phyloP scores from a whole-genome alignment of 768 basidiomycete genomes.

The Kwoniella sp. region DNA sequence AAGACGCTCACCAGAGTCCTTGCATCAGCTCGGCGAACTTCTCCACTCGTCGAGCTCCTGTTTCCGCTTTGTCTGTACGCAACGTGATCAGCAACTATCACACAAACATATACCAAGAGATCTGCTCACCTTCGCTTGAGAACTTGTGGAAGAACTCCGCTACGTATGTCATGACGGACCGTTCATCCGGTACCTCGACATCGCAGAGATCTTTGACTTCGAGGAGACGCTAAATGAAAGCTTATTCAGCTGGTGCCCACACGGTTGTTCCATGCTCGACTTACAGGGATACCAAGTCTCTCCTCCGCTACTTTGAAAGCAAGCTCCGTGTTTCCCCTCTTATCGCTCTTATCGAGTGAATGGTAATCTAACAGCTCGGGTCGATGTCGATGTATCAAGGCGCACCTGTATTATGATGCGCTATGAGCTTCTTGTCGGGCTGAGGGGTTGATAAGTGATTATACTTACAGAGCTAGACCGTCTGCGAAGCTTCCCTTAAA shows the following conservation, averaged over 20 bases:
- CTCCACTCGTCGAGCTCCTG: slow-evolving; percentile 86
- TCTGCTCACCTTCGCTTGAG: slow-evolving; percentile 80
- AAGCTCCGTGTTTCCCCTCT: slow-evolving; percentile 77
- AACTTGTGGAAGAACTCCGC: slow-evolving; percentile 98
- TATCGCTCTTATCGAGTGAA: slow-evolving; percentile 78
- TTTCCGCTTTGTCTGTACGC: slow-evolving; percentile 83
- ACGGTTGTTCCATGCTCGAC: slow-evolving; percentile 45
- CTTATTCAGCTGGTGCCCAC: neutral
- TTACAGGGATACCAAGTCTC: slow-evolving; percentile 84
- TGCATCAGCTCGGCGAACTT: slow-evolving; percentile 96
- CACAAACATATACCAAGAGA: slow-evolving; percentile 11
- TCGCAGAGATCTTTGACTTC: slow-evolving; percentile 96
- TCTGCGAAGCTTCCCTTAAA: slow-evolving; percentile 92
- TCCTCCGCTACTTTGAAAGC: slow-evolving; percentile 88
- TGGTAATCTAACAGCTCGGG: slow-evolving; percentile 93
- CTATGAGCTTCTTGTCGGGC: no score
- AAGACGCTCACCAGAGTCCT: slow-evolving; percentile 50
- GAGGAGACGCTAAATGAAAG: slow-evolving; percentile 71
- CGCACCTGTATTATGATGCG: slow-evolving; percentile 74
- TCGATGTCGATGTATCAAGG: slow-evolving; percentile 94
- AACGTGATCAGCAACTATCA: neutral
- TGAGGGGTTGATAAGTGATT: no score
- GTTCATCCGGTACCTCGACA: slow-evolving; percentile 83
- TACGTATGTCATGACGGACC: slow-evolving; percentile 96
- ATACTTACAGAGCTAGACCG: slow-evolving; percentile 85